Conservation (phyloP, 345 rosid genomes). For the Durio zibethinus region DNA sequence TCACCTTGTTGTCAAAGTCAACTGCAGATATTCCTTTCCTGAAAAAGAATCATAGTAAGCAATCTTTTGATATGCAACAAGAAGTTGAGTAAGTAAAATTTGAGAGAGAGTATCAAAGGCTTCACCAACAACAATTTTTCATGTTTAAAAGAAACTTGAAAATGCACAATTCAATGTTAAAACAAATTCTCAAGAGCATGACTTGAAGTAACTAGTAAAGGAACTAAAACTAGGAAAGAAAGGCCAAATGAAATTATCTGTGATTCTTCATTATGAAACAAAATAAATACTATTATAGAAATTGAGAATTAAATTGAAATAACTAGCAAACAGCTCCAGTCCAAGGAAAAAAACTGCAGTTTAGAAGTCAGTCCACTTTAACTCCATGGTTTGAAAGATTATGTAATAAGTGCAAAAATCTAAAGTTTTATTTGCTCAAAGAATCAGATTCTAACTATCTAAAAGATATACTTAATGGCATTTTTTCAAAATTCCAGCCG, state of each 20-base stretch:
- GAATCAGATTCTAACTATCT: neutral
- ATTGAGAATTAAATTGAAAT: neutral
- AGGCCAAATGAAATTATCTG: neutral
- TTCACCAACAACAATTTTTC: neutral
- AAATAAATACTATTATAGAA: neutral
- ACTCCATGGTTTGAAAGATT: neutral
- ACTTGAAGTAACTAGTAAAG: neutral
- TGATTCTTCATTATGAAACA: neutral
- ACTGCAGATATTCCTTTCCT: slow-evolving; percentile 66
- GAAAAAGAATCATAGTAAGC: slow-evolving; percentile 22
- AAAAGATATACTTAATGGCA: neutral
- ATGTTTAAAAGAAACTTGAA: neutral
- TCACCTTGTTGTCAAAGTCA: slow-evolving; percentile 82
- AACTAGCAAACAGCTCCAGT: neutral
- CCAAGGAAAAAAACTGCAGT: neutral
- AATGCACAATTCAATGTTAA: neutral
- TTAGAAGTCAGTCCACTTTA: neutral
- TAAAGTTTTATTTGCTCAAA: neutral
- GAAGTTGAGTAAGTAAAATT: neutral
- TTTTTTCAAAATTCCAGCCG: neutral
- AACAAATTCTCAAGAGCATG: neutral
- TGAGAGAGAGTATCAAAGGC: neutral
- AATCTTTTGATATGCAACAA: neutral
- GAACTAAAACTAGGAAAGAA: neutral
- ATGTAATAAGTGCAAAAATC: neutral